These are phyloP conservation scores for Blastocladiella emersonii DNA, from an alignment of 371 early-diverging fungal genomes.

Conservation along the genomic window DNA sequence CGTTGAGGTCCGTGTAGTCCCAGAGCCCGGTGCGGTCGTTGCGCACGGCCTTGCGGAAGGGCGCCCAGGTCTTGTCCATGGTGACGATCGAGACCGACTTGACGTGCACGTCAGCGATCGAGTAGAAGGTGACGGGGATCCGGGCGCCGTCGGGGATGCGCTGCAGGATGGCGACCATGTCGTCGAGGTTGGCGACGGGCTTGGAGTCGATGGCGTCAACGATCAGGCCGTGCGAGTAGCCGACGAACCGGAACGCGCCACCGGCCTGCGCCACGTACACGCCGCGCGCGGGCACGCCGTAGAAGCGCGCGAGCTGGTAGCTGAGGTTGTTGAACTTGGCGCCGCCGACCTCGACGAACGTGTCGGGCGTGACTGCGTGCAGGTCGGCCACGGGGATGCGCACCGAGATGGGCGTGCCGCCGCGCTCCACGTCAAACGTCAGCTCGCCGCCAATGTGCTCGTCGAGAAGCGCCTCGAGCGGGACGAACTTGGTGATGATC, in stretches of 20 bases:
- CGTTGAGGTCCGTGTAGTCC: constrained; percentile 58
- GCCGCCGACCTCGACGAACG: constrained; percentile 73
- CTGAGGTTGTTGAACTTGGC: constrained; percentile 64
- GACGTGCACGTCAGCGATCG: constrained; percentile 41
- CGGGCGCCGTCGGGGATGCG: constrained; percentile 57
- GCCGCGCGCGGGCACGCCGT: constrained; percentile 53
- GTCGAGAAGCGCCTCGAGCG: constrained; percentile 60
- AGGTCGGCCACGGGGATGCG: constrained; percentile 50
- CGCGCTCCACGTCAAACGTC: constrained; percentile 51
- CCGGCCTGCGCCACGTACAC: constrained; percentile 66
- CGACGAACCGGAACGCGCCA: constrained; percentile 62
- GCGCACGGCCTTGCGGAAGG: constrained; percentile 55
- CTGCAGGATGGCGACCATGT: constrained; percentile 61
- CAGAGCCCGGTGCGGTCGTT: constrained; percentile 69
- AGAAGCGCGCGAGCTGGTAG: constrained; percentile 70
- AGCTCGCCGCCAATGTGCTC: constrained; percentile 42
- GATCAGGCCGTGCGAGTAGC: constrained; percentile 47
- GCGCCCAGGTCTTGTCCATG: constrained; percentile 71
- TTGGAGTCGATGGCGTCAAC: constrained; percentile 41
- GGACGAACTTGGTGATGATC: constrained; percentile 70
- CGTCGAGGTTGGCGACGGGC: constrained; percentile 52
- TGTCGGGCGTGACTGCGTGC: constrained; percentile 52
- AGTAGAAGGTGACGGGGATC: constrained; percentile 64
- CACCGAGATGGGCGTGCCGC: constrained; percentile 38
- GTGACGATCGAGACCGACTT: constrained; percentile 56